Percentiles rank a stretch among this genome's conserved stretches.
Evolutionary conservation across 2,329 filamentous ascomycete genomes (phyloP).

Genomic region (Xylariomycetidae sp.): DNA sequence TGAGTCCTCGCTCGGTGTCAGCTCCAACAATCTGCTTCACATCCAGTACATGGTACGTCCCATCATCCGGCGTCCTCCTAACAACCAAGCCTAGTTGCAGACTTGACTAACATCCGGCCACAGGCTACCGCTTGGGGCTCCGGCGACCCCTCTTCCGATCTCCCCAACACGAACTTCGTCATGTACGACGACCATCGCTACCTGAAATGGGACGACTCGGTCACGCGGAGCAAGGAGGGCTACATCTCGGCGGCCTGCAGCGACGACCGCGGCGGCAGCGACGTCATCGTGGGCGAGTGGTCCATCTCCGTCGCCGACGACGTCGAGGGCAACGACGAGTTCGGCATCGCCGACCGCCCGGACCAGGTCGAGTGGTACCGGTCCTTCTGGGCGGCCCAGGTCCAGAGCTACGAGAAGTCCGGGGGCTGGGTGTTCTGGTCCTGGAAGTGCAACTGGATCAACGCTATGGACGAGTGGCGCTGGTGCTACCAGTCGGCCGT

Average conservation of each 20-base stretch:
- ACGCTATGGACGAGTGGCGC: constrained; percentile 39
- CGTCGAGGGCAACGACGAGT: constrained; percentile 40
- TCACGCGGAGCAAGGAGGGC: constrained; percentile 38
- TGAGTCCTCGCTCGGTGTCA: constrained; percentile 35
- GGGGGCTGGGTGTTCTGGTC: constrained; percentile 58
- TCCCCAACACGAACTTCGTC: constrained; percentile 29
- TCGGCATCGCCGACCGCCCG: constrained; percentile 25
- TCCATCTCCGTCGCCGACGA: constrained; percentile 46
- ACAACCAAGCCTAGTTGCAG: too few relatives aligned
- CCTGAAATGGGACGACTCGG: constrained; percentile 40
- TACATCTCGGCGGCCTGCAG: constrained; percentile 48
- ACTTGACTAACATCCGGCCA: not conserved
- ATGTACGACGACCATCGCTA: constrained; percentile 28
- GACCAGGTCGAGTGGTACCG: constrained; percentile 46
- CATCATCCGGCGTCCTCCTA: too few relatives aligned
- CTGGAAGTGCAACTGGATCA: constrained; percentile 44
- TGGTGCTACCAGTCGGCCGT: constrained; percentile 42
- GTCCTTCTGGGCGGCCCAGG: constrained; percentile 54
- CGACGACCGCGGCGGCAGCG: constrained; percentile 34
- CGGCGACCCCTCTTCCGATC: constrained; percentile 38
- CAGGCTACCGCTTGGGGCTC: constrained; percentile 40
- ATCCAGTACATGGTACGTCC: constrained; percentile 33
- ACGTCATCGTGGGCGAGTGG: constrained; percentile 56
- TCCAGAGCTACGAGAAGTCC: constrained; percentile 47
- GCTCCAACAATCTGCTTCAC: constrained; percentile 36